Percentiles rank a stretch among this genome's conserved stretches.
phyloP scores from a whole-genome alignment of 768 basidiomycete species.

The Auricularia heimuer region DNA sequence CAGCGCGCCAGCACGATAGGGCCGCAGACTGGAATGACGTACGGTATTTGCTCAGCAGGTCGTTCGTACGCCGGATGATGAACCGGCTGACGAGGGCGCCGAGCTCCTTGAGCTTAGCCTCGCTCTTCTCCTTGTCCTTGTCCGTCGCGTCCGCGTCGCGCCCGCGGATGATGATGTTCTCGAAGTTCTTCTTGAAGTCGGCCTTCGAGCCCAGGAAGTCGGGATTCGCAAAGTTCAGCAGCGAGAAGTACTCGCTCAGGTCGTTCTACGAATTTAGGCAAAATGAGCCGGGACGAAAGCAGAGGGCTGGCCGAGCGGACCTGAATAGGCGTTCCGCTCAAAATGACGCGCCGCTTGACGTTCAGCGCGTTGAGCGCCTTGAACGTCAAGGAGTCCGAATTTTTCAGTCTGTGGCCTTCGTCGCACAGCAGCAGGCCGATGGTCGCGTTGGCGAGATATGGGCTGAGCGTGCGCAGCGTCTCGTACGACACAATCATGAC shows the following conservation, averaged over 20 bases:
- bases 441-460: constrained; percentile 63
- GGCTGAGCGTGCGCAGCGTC: constrained; percentile 73
- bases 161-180: constrained; percentile 82
- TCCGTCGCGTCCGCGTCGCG: constrained; percentile 83
- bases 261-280: constrained; percentile 56
- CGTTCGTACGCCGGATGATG: constrained; percentile 91
- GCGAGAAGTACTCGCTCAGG: constrained; percentile 87
- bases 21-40: constrained; percentile 22
- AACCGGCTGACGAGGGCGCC: constrained; percentile 83
- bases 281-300: background rate
- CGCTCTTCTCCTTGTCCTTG: constrained; percentile 64
- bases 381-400: constrained; percentile 90
- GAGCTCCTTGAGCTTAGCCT: constrained; percentile 86
- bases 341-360: constrained; percentile 83
- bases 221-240: constrained; percentile 89
- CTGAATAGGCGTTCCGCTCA: constrained; percentile 92
- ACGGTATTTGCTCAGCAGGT: constrained; percentile 91
- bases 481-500: constrained; percentile 99
- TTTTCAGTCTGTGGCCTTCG: constrained; percentile 95
- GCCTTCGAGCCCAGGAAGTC: constrained; percentile 80
- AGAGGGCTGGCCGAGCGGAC: constrained; percentile 22
- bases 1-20: constrained; percentile 7
- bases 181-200: constrained; percentile 92
- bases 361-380: constrained; percentile 72
- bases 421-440: constrained; percentile 94